phyloP scores from a whole-genome alignment of 73 alveolate species.

The Paramecium caudatum region DNA sequence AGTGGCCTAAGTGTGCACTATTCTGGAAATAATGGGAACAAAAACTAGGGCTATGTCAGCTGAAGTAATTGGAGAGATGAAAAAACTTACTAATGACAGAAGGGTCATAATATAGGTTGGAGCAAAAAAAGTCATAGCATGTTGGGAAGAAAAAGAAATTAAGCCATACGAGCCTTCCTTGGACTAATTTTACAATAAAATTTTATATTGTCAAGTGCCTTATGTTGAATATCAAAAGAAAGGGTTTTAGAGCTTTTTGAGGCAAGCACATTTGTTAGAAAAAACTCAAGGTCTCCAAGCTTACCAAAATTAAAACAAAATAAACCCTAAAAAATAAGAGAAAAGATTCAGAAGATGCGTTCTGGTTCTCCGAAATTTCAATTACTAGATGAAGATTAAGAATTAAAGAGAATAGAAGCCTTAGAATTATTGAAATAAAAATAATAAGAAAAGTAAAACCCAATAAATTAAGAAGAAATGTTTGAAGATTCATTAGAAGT shows the following conservation, averaged over 20 bases:
- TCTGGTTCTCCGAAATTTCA: slow-evolving; percentile 1
- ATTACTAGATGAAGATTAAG: neutral
- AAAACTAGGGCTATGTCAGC: slow-evolving; percentile 21
- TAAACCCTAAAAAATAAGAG: slow-evolving; percentile 1
- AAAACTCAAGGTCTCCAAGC: slow-evolving; percentile 26
- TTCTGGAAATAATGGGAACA: neutral
- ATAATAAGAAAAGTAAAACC: neutral
- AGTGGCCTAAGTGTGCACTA: slow-evolving; percentile 33
- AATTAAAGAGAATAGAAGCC: neutral
- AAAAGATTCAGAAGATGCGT: neutral
- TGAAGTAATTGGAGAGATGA: slow-evolving; percentile 12
- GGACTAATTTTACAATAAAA: slow-evolving; percentile 17
- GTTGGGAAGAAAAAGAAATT: slow-evolving; percentile 45
- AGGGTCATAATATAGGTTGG: neutral
- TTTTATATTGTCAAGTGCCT: neutral
- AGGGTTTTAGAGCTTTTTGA: slow-evolving; percentile 22
- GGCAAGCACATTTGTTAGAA: slow-evolving; percentile 56
- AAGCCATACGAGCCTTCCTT: neutral
- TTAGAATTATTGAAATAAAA: neutral
- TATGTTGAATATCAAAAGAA: slow-evolving; percentile 15
- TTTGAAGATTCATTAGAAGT: slow-evolving; percentile 25
- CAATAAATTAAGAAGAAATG: neutral
- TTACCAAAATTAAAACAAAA: neutral
- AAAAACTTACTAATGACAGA: slow-evolving; percentile 17
- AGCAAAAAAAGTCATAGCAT: slow-evolving; percentile 8